Base-by-base conservation (phyloP, 169 alveolate species). In the Plasmodium berghei region DNA sequence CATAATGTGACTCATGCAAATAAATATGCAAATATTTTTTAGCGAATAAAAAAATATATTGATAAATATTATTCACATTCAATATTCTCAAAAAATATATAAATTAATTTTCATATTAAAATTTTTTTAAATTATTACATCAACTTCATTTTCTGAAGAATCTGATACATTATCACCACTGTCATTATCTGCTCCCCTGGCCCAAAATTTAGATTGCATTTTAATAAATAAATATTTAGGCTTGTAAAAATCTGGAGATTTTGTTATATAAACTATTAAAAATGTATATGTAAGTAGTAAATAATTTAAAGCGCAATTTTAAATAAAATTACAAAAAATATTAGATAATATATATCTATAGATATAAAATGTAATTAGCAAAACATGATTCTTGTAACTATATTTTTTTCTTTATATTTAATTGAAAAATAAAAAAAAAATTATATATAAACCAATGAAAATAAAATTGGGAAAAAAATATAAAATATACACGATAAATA, bases 201-300 rank as follows among this genome's bases (percentile, higher is more conserved):
- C 97, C 97, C 97, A 95, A 90, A 95, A 95, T 91, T 94, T 95
- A 10, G 97, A 95, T 73, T 94, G 97, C 97, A 95, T 93, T 62
- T 64, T 18, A 14, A 64, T 14, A 64, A 64, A 16, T 5, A 45
- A 10, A 64, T n/a, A 16, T 64, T 18, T 40, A 6, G n/a, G 49
- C 16, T 20, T 26, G 42, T 18, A 14, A 20, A 48, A 46, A 20
- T 18, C 46, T 69, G 52, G 46, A 48, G 34, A 72, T 72, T 26
- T 28, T 54, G n/a, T n/a, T 72, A 55, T 26, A 18, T 69, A 28
- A 49, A 70, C 28, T 24, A 49, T 20, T 5, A 49, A 20, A 49
- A 49, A 26, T 52, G 45, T 12, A 72, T 54, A 28, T 28, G 24
- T 54, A 52, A 54, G 14, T 52, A 58, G 20, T n/a, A 58, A 58